phyloP scores from a whole-genome alignment of 2,329 filamentous ascomycete genomes.

The Aspergillus versicolor region DNA sequence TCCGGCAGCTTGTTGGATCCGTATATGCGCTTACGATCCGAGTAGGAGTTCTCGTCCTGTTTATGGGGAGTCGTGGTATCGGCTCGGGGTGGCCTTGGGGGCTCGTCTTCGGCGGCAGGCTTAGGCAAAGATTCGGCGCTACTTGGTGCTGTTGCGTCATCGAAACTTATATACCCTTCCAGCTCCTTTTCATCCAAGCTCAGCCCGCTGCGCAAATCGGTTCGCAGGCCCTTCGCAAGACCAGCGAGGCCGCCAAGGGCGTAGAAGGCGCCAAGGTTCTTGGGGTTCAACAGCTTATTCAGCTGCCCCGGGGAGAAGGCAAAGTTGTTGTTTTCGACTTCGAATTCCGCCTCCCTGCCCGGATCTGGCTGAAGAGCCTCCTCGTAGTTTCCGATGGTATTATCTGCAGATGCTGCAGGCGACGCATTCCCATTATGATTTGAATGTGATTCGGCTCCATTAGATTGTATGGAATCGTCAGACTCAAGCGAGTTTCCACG shows the following conservation, averaged over 20 bases:
- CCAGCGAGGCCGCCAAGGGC: conserved; percentile 72
- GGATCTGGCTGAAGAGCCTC: conserved; percentile 68
- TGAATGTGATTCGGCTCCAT: conserved; percentile 55
- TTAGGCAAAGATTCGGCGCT: conserved; percentile 27
- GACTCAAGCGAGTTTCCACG: conserved; percentile 66
- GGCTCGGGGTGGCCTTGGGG: conserved; percentile 8
- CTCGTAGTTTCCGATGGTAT: conserved; percentile 57
- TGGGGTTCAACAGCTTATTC: conserved; percentile 76
- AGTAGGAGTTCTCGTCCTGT: conserved; percentile 44
- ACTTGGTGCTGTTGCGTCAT: conserved; percentile 53
- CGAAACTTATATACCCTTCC: conserved; percentile 66
- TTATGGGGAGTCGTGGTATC: conserved; percentile 17
- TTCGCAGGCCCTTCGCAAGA: conserved; percentile 70
- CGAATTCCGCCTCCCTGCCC: conserved; percentile 68
- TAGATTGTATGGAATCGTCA: conserved; percentile 54
- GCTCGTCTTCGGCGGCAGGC: conserved; percentile 21
- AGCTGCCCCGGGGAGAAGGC: conserved; percentile 72
- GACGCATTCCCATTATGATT: conserved; percentile 42
- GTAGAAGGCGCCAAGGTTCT: conserved; percentile 71
- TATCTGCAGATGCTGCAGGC: conserved; percentile 42
- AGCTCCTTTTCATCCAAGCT: conserved; percentile 67
- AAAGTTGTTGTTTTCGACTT: conserved; percentile 67
- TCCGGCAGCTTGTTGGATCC: conserved; percentile 67
- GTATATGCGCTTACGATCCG: conserved; percentile 69
- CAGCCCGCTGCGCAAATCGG: conserved; percentile 64